phyloP scores from a whole-genome alignment of 1,284 basidiomycete genomes.

The Hortiboletus rubellus region DNA sequence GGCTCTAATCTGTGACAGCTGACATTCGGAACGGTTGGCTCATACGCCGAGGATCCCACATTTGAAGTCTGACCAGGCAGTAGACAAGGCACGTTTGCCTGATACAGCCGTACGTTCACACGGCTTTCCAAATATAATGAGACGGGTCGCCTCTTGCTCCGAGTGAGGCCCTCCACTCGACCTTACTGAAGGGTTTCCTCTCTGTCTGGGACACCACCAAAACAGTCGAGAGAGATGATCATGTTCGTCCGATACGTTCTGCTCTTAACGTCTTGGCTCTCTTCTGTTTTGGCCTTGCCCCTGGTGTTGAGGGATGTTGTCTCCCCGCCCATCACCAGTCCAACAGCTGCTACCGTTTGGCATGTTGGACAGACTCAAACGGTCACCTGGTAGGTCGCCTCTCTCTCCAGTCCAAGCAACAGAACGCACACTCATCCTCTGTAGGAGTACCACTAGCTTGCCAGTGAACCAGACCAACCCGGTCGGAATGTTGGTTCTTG shows the following conservation, averaged over 20 bases:
- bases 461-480: slow-evolving; percentile 52
- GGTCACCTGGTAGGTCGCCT: slow-evolving; percentile 55
- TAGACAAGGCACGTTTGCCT: slow-evolving; percentile 1
- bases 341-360: slow-evolving; percentile 55
- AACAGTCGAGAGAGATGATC: slow-evolving; percentile 14
- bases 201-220: slow-evolving; percentile 5
- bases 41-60: slow-evolving; percentile 11
- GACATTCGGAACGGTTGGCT: background rate
- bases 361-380: slow-evolving; percentile 48
- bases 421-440: background rate
- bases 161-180: slow-evolving; percentile 13
- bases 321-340: slow-evolving; percentile 55
- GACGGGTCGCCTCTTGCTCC: background rate
- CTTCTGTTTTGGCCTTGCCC: slow-evolving; percentile 35
- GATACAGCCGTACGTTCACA: slow-evolving; percentile 19
- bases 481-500: slow-evolving; percentile 53
- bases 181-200: slow-evolving; percentile 16
- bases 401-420: background rate
- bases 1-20: background rate
- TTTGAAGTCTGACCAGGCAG: background rate
- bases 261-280: slow-evolving; percentile 14
- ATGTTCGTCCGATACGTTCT: slow-evolving; percentile 20
- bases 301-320: slow-evolving; percentile 51
- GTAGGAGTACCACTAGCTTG: slow-evolving; percentile 52
- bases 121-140: slow-evolving; percentile 23